Percentiles rank a stretch among this genome's conserved stretches.
Conservation (phyloP, 208 protist genomes). For the Leishmania aethiopica region DNA sequence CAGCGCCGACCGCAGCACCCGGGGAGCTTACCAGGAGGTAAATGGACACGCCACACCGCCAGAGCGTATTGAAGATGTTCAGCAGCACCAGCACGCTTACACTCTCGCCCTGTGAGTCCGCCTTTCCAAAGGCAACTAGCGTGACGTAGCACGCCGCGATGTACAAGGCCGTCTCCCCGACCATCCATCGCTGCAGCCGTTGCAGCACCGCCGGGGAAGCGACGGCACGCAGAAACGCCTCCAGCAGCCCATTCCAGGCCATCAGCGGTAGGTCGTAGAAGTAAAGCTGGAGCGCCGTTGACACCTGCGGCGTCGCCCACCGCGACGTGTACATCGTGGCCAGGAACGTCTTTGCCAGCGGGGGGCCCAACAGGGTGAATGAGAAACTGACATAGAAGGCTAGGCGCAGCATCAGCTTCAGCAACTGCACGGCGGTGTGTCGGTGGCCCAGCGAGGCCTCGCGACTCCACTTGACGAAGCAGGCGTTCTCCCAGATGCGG, state of each 20-base stretch:
- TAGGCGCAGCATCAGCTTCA: conserved; percentile 79
- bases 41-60: conserved; percentile 40
- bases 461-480: conserved; percentile 81
- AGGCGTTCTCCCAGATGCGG: conserved; percentile 90
- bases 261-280: conserved; percentile 77
- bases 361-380: conserved; percentile 74
- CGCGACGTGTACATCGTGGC: conserved; percentile 70
- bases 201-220: conserved; percentile 43
- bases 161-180: conserved; percentile 59
- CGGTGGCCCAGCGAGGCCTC: conserved; percentile 40
- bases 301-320: conserved; percentile 67
- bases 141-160: conserved; percentile 55
- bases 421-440: conserved; percentile 42
- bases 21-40: conserved; percentile 38
- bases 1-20: background rate
- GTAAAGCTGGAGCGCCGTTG: conserved; percentile 80
- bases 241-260: conserved; percentile 85
- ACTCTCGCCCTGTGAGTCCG: conserved; percentile 20
- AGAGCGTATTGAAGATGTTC: conserved; percentile 50
- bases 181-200: conserved; percentile 53
- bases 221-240: conserved; percentile 79
- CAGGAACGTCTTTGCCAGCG: conserved; percentile 60
- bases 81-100: conserved; percentile 45
- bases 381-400: conserved; percentile 69
- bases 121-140: conserved; percentile 12